Conservation (phyloP, 352 stramenopile species). For the Peronospora destructor region DNA sequence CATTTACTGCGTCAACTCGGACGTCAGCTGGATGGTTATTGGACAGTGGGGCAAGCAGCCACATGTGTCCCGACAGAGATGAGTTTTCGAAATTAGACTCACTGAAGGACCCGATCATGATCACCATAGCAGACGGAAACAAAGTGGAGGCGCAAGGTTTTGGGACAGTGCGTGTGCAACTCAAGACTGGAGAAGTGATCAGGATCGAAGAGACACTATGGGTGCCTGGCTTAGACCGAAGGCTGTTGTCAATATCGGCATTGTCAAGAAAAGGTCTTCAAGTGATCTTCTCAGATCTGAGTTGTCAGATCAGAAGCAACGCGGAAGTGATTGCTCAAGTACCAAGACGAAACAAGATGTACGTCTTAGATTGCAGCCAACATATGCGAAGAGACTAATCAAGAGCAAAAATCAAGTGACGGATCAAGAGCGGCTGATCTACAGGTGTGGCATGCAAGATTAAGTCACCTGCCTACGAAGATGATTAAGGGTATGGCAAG, state of each 20-base stretch:
- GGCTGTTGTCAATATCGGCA: no score
- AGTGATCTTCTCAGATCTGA: no score
- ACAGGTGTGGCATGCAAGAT: background rate
- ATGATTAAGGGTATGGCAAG: background rate
- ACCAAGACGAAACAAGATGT: conserved; percentile 2
- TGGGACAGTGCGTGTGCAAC: background rate
- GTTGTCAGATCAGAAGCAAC: no score
- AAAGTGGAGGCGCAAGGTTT: background rate
- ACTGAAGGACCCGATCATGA: no score
- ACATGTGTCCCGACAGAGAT: no score
- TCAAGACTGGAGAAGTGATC: background rate
- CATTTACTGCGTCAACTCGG: no score
- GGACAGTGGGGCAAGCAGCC: no score
- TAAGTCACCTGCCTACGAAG: background rate
- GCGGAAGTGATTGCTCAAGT: background rate
- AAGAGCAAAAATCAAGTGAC: background rate
- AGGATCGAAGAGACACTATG: background rate
- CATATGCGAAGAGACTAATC: background rate
- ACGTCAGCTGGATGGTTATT: no score
- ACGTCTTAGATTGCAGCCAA: background rate
- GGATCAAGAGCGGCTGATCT: background rate
- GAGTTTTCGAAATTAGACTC: no score
- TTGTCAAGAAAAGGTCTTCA: no score
- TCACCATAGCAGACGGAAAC: background rate
- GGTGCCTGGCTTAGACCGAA: no score